These are phyloP conservation scores for Neospermospora avenae DNA, from an alignment of 2,329 filamentous ascomycete genomes.

Conservation along the genomic window DNA sequence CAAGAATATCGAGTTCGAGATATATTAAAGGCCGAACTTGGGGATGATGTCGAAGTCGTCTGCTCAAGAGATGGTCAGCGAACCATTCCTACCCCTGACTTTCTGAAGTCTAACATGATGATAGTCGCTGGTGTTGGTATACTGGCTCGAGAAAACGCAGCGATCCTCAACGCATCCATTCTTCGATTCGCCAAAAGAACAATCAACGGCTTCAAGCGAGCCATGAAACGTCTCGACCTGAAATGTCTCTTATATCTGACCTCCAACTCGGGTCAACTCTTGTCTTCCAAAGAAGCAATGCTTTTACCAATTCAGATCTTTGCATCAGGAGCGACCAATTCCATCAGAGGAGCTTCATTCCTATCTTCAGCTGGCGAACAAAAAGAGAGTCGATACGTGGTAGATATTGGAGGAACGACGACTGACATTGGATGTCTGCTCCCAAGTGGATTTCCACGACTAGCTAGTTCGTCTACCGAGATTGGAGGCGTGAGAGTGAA, in stretches of 20 bases:
- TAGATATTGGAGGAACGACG: conserved; percentile 57
- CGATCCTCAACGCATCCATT: conserved; percentile 59
- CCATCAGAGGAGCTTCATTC: conserved; percentile 58
- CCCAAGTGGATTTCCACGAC: conserved; percentile 3
- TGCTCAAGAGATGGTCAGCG: not conserved
- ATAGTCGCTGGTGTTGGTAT: conserved; percentile 5
- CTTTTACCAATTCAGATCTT: conserved; percentile 56
- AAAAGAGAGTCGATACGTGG: conserved; percentile 36
- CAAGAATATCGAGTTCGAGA: not conserved
- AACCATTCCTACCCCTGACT: not conserved
- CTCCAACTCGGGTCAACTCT: conserved; percentile 58
- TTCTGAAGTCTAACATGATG: not conserved
- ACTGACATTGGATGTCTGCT: conserved; percentile 47
- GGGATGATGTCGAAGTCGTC: not conserved
- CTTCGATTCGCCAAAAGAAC: conserved; percentile 52
- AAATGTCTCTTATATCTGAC: conserved; percentile 55
- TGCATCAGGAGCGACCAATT: conserved; percentile 58
- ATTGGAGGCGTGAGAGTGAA: conserved; percentile 5
- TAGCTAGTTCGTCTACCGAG: not conserved
- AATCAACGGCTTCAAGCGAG: conserved; percentile 49
- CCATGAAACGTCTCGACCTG: conserved; percentile 47
- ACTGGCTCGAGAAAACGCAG: conserved; percentile 49
- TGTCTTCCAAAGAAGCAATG: conserved; percentile 48
- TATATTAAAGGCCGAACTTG: not conserved
- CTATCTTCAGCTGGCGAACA: conserved; percentile 31